Evolutionary conservation across 2,329 filamentous ascomycete species (phyloP), one percentile per base, ranked within the genome.

Genomic region (Paraphoma sp.): DNA sequence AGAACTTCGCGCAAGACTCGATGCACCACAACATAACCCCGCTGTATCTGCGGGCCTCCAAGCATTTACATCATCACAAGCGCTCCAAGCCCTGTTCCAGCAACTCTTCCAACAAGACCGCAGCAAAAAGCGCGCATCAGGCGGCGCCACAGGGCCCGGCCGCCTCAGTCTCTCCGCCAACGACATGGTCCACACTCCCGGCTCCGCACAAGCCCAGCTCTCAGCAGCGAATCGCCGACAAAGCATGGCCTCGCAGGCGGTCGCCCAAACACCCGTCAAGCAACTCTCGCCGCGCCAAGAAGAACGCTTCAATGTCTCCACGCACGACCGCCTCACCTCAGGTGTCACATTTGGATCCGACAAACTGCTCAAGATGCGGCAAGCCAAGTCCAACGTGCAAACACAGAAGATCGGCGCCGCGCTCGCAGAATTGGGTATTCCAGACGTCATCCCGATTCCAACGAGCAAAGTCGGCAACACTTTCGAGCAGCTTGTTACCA

Each of bases 311-410:
- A 95, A 94, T 60, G 90, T 99, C 9, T 86, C 89, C 7, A 87
- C 91, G 63, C 90, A 94, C 72, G 94, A 98, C 53, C 90, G 94
- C 29, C 84, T 97, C 40, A 88, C 89, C 1, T 90, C 89, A 8
- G 94, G 95, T 6, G 91, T 97, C 36, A 89, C 91, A 12, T 98
- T 98, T 83, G 91, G 94, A 11, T 92, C 92, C 29, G 91, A 94
- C 67, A 89, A 87, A 74, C 86, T 94, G 56, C 88, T 89, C 65
- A 93, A 93, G 76, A 85, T 92, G 23, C 89, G 92, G 53, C 87
- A 88, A 38, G 89, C 89, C 62, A 93, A 93, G 79, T 89, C 86
- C 14, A 86, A 89, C 51, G 86, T 90, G 58, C 90, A 93, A 72
- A 91, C 91, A 63, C 78, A 87, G 58, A 90, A 91, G 61, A 93